These are phyloP conservation scores for Phlebiopsis flavidoalba DNA, from an alignment of 768 basidiomycete genomes.

Conservation along the genomic window DNA sequence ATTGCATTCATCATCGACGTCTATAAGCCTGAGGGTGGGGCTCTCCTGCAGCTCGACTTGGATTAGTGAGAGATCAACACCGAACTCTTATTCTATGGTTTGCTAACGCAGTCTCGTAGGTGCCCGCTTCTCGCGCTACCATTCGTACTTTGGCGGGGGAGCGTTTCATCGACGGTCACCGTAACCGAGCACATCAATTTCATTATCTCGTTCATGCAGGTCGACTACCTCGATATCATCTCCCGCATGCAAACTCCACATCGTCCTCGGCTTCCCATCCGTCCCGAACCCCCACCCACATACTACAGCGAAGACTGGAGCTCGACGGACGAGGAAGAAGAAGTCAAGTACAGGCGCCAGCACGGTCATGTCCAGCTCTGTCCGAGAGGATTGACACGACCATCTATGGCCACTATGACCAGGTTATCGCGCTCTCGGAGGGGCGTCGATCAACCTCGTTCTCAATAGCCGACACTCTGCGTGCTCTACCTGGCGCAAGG, in stretches of 20 bases:
- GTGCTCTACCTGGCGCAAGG: neutral
- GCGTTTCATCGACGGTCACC: neutral
- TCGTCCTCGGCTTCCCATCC: neutral
- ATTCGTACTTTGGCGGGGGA: conserved; percentile 8
- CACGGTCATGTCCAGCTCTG: neutral
- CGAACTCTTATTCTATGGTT: neutral
- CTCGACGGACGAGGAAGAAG: neutral
- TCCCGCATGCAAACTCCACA: neutral
- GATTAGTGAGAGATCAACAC: conserved; percentile 4
- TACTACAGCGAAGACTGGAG: neutral
- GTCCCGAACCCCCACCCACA: neutral
- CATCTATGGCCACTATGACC: neutral
- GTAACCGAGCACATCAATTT: neutral
- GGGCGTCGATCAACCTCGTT: neutral
- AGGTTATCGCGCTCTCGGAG: neutral
- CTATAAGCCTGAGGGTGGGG: conserved; percentile 6
- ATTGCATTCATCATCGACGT: conserved; percentile 16
- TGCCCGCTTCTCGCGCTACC: conserved; percentile 6
- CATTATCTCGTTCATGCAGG: neutral
- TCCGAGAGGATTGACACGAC: neutral
- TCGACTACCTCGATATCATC: conserved; percentile 1
- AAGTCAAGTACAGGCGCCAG: neutral
- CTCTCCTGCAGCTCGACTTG: conserved; percentile 12
- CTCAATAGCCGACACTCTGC: neutral
- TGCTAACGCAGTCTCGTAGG: neutral